A percentile compares a stretch with the other conserved stretches of the same genome.
Evolutionary conservation across 352 stramenopile species (phyloP).

Genomic region (Globisporangium nagaii): DNA sequence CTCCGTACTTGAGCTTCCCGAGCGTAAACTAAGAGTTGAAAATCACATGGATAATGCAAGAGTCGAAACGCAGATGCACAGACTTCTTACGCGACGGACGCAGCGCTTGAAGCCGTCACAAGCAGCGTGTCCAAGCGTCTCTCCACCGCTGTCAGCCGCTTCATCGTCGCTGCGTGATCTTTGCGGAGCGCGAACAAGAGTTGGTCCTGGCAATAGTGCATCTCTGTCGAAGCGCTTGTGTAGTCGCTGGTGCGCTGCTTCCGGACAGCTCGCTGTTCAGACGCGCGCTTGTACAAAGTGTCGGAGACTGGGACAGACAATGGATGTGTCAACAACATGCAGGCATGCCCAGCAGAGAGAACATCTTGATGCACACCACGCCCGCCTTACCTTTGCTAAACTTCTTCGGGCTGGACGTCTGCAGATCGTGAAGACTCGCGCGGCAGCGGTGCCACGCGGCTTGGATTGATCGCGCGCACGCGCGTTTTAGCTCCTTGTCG

Average conservation of each 20-base stretch:
- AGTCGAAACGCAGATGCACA: no score
- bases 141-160: slow-evolving; percentile 33
- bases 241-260: slow-evolving; percentile 38
- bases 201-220: slow-evolving; percentile 40
- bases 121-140: slow-evolving; percentile 33
- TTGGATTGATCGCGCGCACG: slow-evolving; percentile 62
- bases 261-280: slow-evolving; percentile 44
- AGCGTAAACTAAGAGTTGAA: slow-evolving; percentile 22
- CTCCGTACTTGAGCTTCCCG: slow-evolving; percentile 33
- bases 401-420: not conserved
- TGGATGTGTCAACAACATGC: no score
- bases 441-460: slow-evolving; percentile 36
- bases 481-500: slow-evolving; percentile 27
- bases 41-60: no score
- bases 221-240: slow-evolving; percentile 29
- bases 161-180: slow-evolving; percentile 38
- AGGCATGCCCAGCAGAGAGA: no score
- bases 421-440: not conserved
- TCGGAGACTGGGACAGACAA: slow-evolving; percentile 20
- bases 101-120: slow-evolving; percentile 2
- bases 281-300: slow-evolving; percentile 25
- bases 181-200: slow-evolving; percentile 34
- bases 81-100: slow-evolving; percentile 9
- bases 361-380: no score
- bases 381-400: slow-evolving; percentile 20